Conservation (phyloP, 176 grass and related monocot genomes). For the Raddia guianensis region DNA sequence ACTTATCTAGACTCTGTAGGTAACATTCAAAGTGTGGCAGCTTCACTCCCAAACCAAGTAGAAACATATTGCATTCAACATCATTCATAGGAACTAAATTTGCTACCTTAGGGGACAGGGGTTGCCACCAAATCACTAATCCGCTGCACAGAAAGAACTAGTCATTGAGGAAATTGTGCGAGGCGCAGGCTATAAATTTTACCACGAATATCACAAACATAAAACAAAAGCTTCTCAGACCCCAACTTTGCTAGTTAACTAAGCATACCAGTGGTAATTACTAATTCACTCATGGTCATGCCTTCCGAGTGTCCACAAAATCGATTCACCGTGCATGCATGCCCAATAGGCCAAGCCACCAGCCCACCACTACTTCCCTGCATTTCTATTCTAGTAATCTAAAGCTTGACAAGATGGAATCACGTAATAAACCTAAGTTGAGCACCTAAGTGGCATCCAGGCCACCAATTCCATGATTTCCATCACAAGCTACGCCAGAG, state of each 20-base stretch:
- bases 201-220: neutral
- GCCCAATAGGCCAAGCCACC: neutral
- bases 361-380: neutral
- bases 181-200: neutral
- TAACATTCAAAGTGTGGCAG: neutral
- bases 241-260: neutral
- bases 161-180: neutral
- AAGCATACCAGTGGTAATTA: slow-evolving; percentile 8
- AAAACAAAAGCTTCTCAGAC: neutral
- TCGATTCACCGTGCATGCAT: neutral
- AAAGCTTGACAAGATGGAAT: slow-evolving; percentile 6
- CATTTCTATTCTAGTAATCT: neutral
- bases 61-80: neutral
- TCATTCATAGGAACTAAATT: neutral
- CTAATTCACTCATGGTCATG: neutral
- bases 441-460: neutral
- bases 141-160: neutral
- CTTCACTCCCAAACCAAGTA: slow-evolving; percentile 4
- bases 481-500: neutral
- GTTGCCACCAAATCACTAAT: slow-evolving; percentile 8
- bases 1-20: neutral
- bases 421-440: slow-evolving; percentile 9
- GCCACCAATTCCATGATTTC: slow-evolving; percentile 34
- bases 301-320: neutral
- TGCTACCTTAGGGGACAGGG: neutral